Base-by-base conservation (phyloP, 1,139 yeast species). In the Blastobotrys apis region DNA sequence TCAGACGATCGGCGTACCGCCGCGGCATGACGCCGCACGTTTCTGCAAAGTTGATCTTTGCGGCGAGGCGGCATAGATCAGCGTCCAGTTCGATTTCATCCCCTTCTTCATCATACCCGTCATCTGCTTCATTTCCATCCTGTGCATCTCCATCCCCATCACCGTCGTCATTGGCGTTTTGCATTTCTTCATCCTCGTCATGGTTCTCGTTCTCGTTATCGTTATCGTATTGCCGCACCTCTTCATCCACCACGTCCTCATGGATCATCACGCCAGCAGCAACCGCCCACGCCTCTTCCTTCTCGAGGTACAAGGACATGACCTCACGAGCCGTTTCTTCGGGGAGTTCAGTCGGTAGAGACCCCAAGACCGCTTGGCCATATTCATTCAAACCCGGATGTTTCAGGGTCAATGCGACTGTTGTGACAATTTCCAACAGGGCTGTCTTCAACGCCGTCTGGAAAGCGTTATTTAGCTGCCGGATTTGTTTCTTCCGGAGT, bases 31-130 rank as follows among this genome's bases (percentile, higher is more conserved):
- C 38, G 5, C 52, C 55, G 10, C 54, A 55, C 2, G 50, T 44
- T 5, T 50, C 47, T 2, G 61, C 58, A 9, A 58, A 40, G 5
- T 49, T 41, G 10, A 58, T 42, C 39, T 52, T 57, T 21, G 59
- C 53, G 2, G 62, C 51, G 22, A 48, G 26, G 16, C 50, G 47
- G 29, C 56, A 53, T 4, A 53, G 37, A 27, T 50, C 45, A 20
- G 47, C 50, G 33, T 53, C 57, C 17, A 48, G 40, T 5, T 41
- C 39, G 4, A 47, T 30, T 5, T 42, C 25, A 2, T 35, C 39
- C 23, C 15, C 13, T 15, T 15, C 25, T 41, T 12, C 25, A 15
- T 40, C 21, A 12, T 36, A 26, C 21, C 34, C 32, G 10, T 43
- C 31, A n/a, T 17, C 30, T 8, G n/a, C n/a, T n/a, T n/a, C n/a